Conservation (phyloP, 495 filamentous ascomycete genomes). For the Penicillium nucicola region DNA sequence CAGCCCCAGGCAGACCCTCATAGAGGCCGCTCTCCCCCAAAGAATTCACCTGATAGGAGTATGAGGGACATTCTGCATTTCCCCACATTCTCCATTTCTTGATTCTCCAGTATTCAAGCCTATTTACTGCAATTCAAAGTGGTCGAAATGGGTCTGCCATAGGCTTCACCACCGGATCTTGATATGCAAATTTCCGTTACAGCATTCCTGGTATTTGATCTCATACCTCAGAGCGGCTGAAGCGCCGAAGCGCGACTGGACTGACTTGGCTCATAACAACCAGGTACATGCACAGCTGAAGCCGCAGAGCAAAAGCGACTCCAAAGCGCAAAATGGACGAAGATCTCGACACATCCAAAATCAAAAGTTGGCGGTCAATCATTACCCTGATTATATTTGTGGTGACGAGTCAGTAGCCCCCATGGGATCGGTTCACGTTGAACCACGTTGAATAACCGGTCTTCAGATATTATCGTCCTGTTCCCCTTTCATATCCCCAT, state of each 20-base stretch:
- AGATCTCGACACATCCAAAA: slow-evolving; percentile 46
- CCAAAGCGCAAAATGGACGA: slow-evolving; percentile 31
- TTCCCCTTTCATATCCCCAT: slow-evolving; percentile 62
- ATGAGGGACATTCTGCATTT: not conserved
- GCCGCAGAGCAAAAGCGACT: not conserved
- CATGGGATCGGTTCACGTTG: no score
- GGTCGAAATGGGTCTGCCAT: slow-evolving; percentile 4
- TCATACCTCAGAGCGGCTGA: not conserved
- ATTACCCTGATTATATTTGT: slow-evolving; percentile 62
- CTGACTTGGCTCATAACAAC: slow-evolving; percentile 1
- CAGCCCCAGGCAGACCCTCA: not conserved
- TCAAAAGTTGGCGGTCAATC: slow-evolving; percentile 59
- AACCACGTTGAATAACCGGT: no score
- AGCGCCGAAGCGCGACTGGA: not conserved
- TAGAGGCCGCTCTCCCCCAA: not conserved
- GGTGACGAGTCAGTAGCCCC: slow-evolving; percentile 53
- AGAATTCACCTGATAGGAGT: no score
- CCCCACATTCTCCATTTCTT: not conserved
- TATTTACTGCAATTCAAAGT: no score
- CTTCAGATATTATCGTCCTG: slow-evolving; percentile 59
- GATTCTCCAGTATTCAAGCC: no score
- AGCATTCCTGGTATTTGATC: slow-evolving; percentile 9
- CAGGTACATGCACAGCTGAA: not conserved
- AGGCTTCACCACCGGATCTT: not conserved
- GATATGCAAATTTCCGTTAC: not conserved